Evolutionary conservation across 805 yeast species (phyloP), one percentile per base, ranked within the genome.

Genomic region (Yarrowia yakushimensis): DNA sequence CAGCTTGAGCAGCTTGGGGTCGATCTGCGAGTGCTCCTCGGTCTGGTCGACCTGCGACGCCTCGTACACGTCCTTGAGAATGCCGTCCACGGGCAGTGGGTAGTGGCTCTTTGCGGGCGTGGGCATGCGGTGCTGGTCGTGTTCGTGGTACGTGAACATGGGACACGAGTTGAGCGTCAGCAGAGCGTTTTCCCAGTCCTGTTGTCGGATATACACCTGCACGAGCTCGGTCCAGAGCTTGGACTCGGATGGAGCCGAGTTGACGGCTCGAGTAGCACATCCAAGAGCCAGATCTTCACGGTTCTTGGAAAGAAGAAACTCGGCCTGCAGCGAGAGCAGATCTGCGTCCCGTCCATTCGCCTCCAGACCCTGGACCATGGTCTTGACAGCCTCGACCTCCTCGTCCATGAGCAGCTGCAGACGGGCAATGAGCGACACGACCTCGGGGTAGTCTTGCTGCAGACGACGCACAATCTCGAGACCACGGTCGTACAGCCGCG

Each of bases 151-250:
- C 3, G 79, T 78, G 68, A 81, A 84, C 81, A 89, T 82, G 8
- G 96, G 96, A 50, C 90, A 81, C 1, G 90, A 82, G 70, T 90
- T 90, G 65, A 90, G 76, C 0, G 92, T 80, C 39, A 83, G 70
- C 41, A 90, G 74, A 0, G 96, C 96, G 65, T 76, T 78, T 39
- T 77, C 76, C 66, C 78, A 83, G 69, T 88, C 83, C 54, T 79
- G 81, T 48, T 69, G 74, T 36, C 85, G 72, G 18, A 87, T 79
- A 68, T 89, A 85, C 34, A 84, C 81, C 65, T 84, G 77, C 5
- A 87, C 81, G 45, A 90, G 75, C 36, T 77, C 76, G 64, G 81
- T 82, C 97, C 97, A 90, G 28, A 87, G 76, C 59, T 79, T 81
- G 70, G 86, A 90, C 70, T 87, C 93, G 1, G 89, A 78, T 0